Evolutionary conservation across 768 basidiomycete genomes (phyloP).

Genomic region (Asterophora lycoperdoides): DNA sequence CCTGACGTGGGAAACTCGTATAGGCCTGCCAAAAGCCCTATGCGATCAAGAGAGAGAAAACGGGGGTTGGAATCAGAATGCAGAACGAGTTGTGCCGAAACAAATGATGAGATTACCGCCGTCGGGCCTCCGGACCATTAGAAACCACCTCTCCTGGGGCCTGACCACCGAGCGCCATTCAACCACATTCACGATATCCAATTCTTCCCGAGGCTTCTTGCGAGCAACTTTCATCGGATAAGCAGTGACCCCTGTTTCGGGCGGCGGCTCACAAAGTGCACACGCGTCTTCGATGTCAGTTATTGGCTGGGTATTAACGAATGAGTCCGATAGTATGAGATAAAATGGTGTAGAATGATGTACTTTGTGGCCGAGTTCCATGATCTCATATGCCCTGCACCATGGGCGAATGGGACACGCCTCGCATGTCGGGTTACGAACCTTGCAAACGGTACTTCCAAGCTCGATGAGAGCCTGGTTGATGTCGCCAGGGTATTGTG

Average conservation of each 20-base stretch:
- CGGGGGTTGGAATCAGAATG: slow-evolving; percentile 4
- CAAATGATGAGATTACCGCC: slow-evolving; percentile 47
- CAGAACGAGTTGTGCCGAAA: slow-evolving; percentile 1
- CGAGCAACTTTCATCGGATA: slow-evolving; percentile 85
- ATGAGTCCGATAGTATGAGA: background rate
- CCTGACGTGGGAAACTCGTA: slow-evolving; percentile 78
- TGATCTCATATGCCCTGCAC: slow-evolving; percentile 58
- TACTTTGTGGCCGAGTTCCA: slow-evolving; percentile 8
- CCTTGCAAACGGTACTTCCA: slow-evolving; percentile 89
- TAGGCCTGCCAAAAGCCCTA: slow-evolving; percentile 87
- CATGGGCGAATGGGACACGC: slow-evolving; percentile 65
- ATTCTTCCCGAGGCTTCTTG: slow-evolving; percentile 80
- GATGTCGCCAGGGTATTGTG: slow-evolving; percentile 68
- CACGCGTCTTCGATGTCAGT: slow-evolving; percentile 80
- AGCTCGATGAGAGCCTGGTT: slow-evolving; percentile 95
- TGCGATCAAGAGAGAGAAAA: slow-evolving; percentile 7
- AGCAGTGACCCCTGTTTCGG: slow-evolving; percentile 48
- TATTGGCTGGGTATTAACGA: slow-evolving; percentile 12
- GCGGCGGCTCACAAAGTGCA: slow-evolving; percentile 58
- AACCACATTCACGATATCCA: slow-evolving; percentile 81
- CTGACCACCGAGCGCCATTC: slow-evolving; percentile 56
- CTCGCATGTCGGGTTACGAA: slow-evolving; percentile 70
- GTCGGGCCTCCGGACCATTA: slow-evolving; percentile 80
- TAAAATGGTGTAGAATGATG: background rate
- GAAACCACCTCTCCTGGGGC: slow-evolving; percentile 50